These are phyloP conservation scores for Aspergillus pseudoterreus DNA, from an alignment of 2,329 filamentous ascomycete genomes.

Conservation along the genomic window DNA sequence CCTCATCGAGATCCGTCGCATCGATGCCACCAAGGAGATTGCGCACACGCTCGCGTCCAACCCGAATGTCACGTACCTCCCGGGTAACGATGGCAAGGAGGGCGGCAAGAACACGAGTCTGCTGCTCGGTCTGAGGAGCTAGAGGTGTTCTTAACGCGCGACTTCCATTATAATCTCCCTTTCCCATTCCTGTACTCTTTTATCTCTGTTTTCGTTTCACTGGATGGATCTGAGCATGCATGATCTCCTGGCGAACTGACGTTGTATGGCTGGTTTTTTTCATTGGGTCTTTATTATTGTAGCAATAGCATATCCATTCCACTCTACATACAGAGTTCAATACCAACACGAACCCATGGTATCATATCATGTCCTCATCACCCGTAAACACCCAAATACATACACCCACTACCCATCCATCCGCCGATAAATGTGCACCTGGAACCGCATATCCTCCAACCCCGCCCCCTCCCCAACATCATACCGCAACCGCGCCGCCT, in stretches of 20 bases:
- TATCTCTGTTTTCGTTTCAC: not conserved
- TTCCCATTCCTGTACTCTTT: not conserved
- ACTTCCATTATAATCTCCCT: constrained; percentile 7
- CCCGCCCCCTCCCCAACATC: constrained; percentile 83
- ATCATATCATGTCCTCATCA: constrained; percentile 3
- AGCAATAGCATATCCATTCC: constrained; percentile 26
- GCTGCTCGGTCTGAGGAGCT: constrained; percentile 62
- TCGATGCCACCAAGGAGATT: constrained; percentile 95
- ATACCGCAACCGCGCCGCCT: constrained; percentile 61
- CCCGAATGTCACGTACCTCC: constrained; percentile 93
- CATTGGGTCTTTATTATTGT: constrained; percentile 14
- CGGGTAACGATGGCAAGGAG: constrained; percentile 60
- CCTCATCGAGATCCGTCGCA: constrained; percentile 91
- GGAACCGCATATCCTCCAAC: constrained; percentile 92
- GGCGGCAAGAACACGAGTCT: constrained; percentile 64
- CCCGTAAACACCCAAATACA: not conserved
- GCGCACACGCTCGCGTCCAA: constrained; percentile 83
- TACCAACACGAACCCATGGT: constrained; percentile 2
- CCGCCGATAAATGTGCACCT: constrained; percentile 74
- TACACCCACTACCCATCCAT: constrained; percentile 10
- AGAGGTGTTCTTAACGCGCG: constrained; percentile 22
- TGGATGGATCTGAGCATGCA: constrained; percentile 16
- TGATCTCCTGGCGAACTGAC: constrained; percentile 26
- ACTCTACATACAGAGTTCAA: constrained; percentile 11
- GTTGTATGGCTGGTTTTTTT: constrained; percentile 20